A percentile compares a stretch with the other conserved stretches of the same genome.
Conservation (phyloP, 148 eudicot genomes). For the Nepenthes mirabilis region DNA sequence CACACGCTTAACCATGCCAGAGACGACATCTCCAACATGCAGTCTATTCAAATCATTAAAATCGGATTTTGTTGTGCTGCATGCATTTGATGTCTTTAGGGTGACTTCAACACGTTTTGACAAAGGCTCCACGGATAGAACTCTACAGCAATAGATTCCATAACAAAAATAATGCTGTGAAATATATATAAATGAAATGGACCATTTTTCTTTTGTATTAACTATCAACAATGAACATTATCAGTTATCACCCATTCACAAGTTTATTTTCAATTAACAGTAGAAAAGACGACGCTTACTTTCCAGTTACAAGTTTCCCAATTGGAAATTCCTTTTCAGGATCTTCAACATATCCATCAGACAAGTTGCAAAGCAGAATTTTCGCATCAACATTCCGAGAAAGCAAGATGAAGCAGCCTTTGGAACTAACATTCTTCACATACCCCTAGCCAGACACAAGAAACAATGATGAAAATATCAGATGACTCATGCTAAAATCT, state of each 20-base stretch:
- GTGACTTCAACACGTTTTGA: constrained; percentile 90
- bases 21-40: constrained; percentile 49
- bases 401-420: constrained; percentile 83
- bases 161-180: neutral
- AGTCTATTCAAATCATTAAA: constrained; percentile 25
- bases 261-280: neutral
- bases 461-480: neutral
- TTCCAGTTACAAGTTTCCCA: constrained; percentile 77
- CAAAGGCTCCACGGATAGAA: constrained; percentile 70
- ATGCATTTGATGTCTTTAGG: constrained; percentile 37
- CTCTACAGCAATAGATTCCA: constrained; percentile 22
- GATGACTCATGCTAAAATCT: neutral
- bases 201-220: too few relatives aligned
- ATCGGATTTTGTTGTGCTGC: constrained; percentile 23
- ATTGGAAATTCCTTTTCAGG: constrained; percentile 73
- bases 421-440: constrained; percentile 68
- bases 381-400: constrained; percentile 76
- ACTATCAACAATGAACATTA: too few relatives aligned
- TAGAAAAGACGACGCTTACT: constrained; percentile 23
- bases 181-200: neutral
- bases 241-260: neutral
- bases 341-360: constrained; percentile 59
- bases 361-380: constrained; percentile 63
- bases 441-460: constrained; percentile 36
- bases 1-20: constrained; percentile 68